Base-by-base conservation (phyloP, 2,329 filamentous ascomycete genomes). In the Cryphonectria naterciae region DNA sequence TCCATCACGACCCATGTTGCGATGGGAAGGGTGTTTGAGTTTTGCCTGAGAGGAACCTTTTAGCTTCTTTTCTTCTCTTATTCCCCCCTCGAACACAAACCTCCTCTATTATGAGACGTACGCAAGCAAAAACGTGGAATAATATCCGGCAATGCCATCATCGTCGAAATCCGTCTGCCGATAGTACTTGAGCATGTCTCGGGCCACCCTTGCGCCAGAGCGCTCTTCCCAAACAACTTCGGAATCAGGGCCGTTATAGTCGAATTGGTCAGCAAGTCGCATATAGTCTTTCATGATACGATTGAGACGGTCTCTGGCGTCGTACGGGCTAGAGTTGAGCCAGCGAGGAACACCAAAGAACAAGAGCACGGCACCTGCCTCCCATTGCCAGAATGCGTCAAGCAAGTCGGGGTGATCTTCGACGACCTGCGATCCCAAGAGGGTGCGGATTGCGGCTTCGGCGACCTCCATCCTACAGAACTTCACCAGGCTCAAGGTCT, bases 341-440 rank as follows among this genome's bases (percentile, higher is more conserved):
- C 74, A 74, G 32, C 61, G 67, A 1, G 74, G 72, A 5, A 68
- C 62, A 4, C 72, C 73, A 39, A 62, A 69, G 8, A 72, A 54
- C 4, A 74, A 63, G 15, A 52, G 54, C 37, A 67, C 58, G 8
- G 71, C 69, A 32, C 69, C 41, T 6, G 61, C 32, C 54, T 77
- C 75, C 56, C 72, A 75, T 4, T 71, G 66, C 74, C 74, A 76
- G 49, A 75, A 70, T 5, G 43, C 56, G 4, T 75, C 71, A 1
- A 74, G 37, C 0, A 77, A 56, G 15, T 70, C 70, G 0, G 73
- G 73, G 11, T 68, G 68, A 4, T 68, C 7, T 52, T 73, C 67
- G 1, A 76, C 52, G 35, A 76, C 39, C 5, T 63, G 54, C 15
- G 68, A 22, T 0, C 75, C 74, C 7, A 70, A 52, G 13, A 76